Percentiles rank a stretch among this genome's conserved stretches.
Conservation (phyloP, 2,329 filamentous ascomycete genomes). For the Daldinia sp. region DNA sequence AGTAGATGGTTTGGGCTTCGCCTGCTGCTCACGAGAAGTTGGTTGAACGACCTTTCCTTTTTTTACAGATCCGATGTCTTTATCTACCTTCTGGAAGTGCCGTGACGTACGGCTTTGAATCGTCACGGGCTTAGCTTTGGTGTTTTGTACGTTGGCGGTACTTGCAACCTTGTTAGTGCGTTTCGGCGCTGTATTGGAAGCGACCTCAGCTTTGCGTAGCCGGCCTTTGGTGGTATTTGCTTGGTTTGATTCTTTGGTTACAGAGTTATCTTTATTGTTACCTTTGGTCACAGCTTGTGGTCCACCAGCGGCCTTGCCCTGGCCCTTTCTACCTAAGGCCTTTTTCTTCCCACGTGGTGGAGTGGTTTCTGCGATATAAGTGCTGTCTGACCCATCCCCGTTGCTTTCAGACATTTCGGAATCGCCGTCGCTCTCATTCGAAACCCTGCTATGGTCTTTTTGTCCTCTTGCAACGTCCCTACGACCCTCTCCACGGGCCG, state of each 20-base stretch:
- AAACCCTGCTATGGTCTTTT: background rate
- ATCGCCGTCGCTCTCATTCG: slow-evolving; percentile 22
- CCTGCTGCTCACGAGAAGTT: background rate
- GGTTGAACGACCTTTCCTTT: background rate
- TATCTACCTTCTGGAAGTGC: background rate
- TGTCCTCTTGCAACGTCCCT: background rate
- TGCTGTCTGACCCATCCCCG: slow-evolving; percentile 23
- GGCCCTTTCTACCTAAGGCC: slow-evolving; percentile 10
- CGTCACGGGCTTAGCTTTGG: background rate
- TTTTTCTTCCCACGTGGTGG: slow-evolving; percentile 22
- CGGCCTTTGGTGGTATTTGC: slow-evolving; percentile 7
- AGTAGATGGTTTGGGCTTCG: slow-evolving; percentile 3
- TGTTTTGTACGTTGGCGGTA: background rate
- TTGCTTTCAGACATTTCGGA: slow-evolving; percentile 22
- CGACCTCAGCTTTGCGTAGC: slow-evolving; percentile 3
- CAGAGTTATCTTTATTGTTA: background rate
- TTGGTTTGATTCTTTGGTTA: slow-evolving; percentile 11
- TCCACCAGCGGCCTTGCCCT: slow-evolving; percentile 15
- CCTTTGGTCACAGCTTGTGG: background rate
- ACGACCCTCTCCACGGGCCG: background rate
- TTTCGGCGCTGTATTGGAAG: slow-evolving; percentile 13
- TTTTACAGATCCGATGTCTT: background rate
- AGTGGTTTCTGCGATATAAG: slow-evolving; percentile 16
- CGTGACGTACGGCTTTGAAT: slow-evolving; percentile 4
- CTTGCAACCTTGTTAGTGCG: background rate